Base-by-base conservation (phyloP, 495 filamentous ascomycete species). In the Letharia lupina region DNA sequence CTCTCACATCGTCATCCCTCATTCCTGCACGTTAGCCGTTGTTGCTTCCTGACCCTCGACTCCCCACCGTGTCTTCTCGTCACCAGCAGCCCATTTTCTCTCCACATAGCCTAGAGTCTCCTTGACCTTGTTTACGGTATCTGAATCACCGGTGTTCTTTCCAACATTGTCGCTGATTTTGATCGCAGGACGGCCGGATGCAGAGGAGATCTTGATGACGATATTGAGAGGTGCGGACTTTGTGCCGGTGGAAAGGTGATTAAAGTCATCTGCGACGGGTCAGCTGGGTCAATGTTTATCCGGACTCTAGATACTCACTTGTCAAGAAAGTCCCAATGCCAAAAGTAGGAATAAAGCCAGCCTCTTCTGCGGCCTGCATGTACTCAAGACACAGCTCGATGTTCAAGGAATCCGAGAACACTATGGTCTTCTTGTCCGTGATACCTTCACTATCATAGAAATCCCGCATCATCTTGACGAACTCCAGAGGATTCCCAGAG, bases 151-250 rank as follows among this genome's bases (percentile, higher is more conserved):
- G 0, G 91, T 98, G 68, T 98, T 98, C 81, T 98, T 98, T 52
- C 92, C 91, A 71, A 90, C 83, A 73, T 98, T 96, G 73, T 98
- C 94, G 69, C 93, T 97, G 67, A 98, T 91, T 81, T 98, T 98
- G 70, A 98, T 83, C 0, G 93, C 91, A 0, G 88, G 86, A n/a
- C 85, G 83, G 11, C 93, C 93, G 31, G 79, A 84, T 0, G 92
- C 94, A 16, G 89, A 90, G 62, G 88, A 86, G 58, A 98, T 82
- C 77, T 98, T 98, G 78, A 98, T 96, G 68, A 98, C 94, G 68
- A 98, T 98, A 69, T 98, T 98, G 23, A 98, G 81, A 0, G 94
- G 94, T n/a, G 84, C 84, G 9, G 92, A 96, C 75, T 96, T 98
- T 72, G 87, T 83, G 35, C 85, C 84, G 8, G 83, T 86, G 23